Evolutionary conservation across 2,329 filamentous ascomycete species (phyloP).

Genomic region (Neonectria faginata): DNA sequence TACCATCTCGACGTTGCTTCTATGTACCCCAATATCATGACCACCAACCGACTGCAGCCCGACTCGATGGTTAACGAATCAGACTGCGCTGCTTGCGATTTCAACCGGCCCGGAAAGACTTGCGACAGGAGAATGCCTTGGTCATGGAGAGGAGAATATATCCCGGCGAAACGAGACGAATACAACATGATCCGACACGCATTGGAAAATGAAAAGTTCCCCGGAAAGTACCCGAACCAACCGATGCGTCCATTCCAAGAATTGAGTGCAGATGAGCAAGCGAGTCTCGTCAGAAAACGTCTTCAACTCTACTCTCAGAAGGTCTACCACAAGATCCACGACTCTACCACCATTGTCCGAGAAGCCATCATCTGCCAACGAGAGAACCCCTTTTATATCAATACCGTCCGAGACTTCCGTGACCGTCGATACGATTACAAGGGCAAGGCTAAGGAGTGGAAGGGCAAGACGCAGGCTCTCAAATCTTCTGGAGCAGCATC

Average conservation of each 20-base stretch:
- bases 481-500: constrained; percentile 83
- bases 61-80: constrained; percentile 99
- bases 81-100: constrained; percentile 96
- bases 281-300: constrained; percentile 82
- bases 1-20: constrained; percentile 99
- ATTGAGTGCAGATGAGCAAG: constrained; percentile 84
- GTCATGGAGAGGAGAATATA: constrained; percentile 97
- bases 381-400: constrained; percentile 98
- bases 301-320: constrained; percentile 96
- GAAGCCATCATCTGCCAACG: constrained; percentile 98
- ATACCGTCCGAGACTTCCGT: constrained; percentile 95
- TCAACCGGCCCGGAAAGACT: constrained; percentile 96
- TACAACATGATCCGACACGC: constrained; percentile 99
- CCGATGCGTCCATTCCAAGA: constrained; percentile 83
- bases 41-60: constrained; percentile 94
- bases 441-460: constrained; percentile 98
- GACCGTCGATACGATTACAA: constrained; percentile 99
- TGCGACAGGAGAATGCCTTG: constrained; percentile 95
- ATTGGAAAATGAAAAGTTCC: constrained; percentile 92
- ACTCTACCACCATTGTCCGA: constrained; percentile 89
- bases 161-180: constrained; percentile 95
- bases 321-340: constrained; percentile 99
- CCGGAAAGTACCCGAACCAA: constrained; percentile 78
- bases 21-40: constrained; percentile 99
- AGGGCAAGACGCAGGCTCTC: constrained; percentile 90